Evolutionary conservation across 2,329 filamentous ascomycete genomes (phyloP).

Genomic region (Akanthomyces lecanii): DNA sequence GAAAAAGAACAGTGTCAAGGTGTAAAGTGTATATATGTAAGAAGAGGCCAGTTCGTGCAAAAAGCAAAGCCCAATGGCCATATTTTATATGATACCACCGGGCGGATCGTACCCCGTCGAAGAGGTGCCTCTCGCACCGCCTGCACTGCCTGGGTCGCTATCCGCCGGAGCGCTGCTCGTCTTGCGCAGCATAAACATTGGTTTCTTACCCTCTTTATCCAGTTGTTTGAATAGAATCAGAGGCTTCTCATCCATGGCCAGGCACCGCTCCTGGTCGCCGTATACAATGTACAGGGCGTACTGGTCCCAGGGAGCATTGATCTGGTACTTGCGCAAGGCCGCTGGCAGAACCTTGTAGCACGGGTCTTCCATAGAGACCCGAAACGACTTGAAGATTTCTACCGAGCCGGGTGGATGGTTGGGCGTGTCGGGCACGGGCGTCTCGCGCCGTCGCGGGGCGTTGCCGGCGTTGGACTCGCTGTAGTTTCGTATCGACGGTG

Average conservation of each 20-base stretch:
- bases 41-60: neutral
- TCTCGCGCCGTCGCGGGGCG: constrained; percentile 58
- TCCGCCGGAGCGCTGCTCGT: constrained; percentile 13
- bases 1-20: neutral
- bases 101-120: constrained; percentile 11
- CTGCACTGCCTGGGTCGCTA: constrained; percentile 13
- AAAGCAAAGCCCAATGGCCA: neutral
- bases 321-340: constrained; percentile 95
- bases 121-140: constrained; percentile 6
- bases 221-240: constrained; percentile 95
- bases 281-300: constrained; percentile 98
- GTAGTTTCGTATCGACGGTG: constrained; percentile 26
- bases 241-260: constrained; percentile 88
- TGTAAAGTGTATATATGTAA: constrained; percentile 4
- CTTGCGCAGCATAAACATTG: constrained; percentile 96
- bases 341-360: constrained; percentile 96
- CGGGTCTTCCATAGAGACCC: constrained; percentile 95
- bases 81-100: constrained; percentile 12
- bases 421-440: constrained; percentile 59
- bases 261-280: constrained; percentile 92
- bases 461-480: constrained; percentile 39
- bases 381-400: constrained; percentile 98
- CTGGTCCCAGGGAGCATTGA: constrained; percentile 94
- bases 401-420: constrained; percentile 59
- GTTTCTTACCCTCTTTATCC: constrained; percentile 94